Evolutionary conservation across 2,329 filamentous ascomycete species (phyloP).

Genomic region (Neofusicoccum ribis): DNA sequence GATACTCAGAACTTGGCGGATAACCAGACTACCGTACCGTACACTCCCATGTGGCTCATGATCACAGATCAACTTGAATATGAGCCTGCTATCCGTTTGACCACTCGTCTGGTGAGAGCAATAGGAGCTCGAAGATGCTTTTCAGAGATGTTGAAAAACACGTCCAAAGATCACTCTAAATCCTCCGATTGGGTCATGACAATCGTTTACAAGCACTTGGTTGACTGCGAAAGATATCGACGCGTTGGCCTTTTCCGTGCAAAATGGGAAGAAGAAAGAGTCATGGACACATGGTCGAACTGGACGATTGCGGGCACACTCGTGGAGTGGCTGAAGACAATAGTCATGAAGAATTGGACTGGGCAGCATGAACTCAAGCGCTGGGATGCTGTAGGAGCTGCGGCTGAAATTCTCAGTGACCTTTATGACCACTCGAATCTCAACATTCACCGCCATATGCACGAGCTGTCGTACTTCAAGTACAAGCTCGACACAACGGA

Average conservation of each 20-base stretch:
- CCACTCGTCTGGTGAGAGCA: conserved; percentile 50
- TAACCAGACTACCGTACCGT: conserved; percentile 5
- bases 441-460: conserved; percentile 8
- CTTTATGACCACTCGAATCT: conserved; percentile 48
- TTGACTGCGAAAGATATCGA: conserved; percentile 2
- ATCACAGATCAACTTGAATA: conserved; percentile 50
- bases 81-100: conserved; percentile 52
- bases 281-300: conserved; percentile 11
- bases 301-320: conserved; percentile 23
- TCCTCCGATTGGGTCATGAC: background rate
- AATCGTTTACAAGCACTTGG: conserved; percentile 7
- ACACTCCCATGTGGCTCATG: conserved; percentile 25
- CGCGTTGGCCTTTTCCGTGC: conserved; percentile 4
- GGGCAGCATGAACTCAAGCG: conserved; percentile 69
- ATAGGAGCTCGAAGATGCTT: conserved; percentile 52
- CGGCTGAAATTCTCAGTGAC: conserved; percentile 69
- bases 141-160: conserved; percentile 46
- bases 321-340: conserved; percentile 71
- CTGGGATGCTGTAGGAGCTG: conserved; percentile 73
- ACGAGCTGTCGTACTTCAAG: background rate
- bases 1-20: conserved; percentile 3
- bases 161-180: background rate
- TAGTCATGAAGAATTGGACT: conserved; percentile 80
- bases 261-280: conserved; percentile 1
- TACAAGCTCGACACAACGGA: conserved; percentile 65